A percentile compares a stretch with the other conserved stretches of the same genome.
These are phyloP conservation scores for Allium cepa DNA, from an alignment of 106 monocot species.

Conservation along the genomic window DNA sequence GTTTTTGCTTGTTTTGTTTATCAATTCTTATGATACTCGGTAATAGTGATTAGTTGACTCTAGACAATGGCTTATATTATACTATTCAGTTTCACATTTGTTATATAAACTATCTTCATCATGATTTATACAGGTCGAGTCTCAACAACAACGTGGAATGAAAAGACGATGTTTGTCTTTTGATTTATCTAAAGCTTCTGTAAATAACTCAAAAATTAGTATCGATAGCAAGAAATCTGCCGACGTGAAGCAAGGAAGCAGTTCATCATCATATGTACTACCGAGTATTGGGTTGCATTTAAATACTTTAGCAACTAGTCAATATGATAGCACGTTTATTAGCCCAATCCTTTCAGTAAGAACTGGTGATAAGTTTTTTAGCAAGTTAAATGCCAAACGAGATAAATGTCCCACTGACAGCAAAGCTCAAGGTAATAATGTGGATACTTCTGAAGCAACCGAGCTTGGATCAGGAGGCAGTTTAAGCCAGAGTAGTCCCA, in stretches of 20 bases:
- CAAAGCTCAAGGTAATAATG: conserved; percentile 16
- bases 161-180: conserved; percentile 83
- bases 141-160: conserved; percentile 57
- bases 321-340: conserved; percentile 38
- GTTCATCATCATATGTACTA: conserved; percentile 22
- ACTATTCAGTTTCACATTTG: not conserved
- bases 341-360: conserved; percentile 12
- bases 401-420: conserved; percentile 3
- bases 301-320: conserved; percentile 66
- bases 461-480: conserved; percentile 25
- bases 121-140: conserved; percentile 38
- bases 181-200: conserved; percentile 46
- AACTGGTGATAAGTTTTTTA: conserved; percentile 17
- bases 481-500: conserved; percentile 44
- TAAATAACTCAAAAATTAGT: conserved; percentile 19
- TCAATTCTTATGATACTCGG: not conserved
- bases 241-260: conserved; percentile 24
- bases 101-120: not conserved
- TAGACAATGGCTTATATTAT: not conserved
- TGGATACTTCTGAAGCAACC: conserved; percentile 23
- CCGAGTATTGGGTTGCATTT: conserved; percentile 93
- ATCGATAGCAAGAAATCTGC: conserved; percentile 14
- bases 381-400: conserved; percentile 21
- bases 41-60: not conserved
- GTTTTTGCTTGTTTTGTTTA: not conserved